These are phyloP conservation scores for Phlebiopsis gigantea DNA, from an alignment of 768 basidiomycete species.

Conservation along the genomic window DNA sequence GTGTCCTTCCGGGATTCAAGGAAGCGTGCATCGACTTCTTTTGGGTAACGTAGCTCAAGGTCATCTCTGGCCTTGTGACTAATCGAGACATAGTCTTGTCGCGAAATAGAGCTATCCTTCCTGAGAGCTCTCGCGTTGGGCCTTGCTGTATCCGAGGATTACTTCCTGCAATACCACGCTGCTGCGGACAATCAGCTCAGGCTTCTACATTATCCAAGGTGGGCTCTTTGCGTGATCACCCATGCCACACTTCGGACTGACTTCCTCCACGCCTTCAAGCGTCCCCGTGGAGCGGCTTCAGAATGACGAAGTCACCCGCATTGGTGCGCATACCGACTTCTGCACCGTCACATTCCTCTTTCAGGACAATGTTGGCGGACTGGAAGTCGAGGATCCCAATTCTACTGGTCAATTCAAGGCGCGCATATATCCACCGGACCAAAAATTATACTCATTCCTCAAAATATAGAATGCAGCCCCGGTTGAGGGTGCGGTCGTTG, in stretches of 20 bases:
- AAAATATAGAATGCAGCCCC: constrained; percentile 31
- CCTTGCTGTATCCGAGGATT: constrained; percentile 38
- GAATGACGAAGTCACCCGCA: constrained; percentile 34
- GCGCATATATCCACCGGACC: neutral
- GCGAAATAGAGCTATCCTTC: constrained; percentile 39
- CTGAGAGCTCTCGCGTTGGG: constrained; percentile 45
- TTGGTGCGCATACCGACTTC: constrained; percentile 52
- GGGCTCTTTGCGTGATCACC: neutral
- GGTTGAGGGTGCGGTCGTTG: constrained; percentile 40
- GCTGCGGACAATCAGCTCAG: constrained; percentile 48
- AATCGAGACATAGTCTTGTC: constrained; percentile 31
- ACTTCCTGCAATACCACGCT: constrained; percentile 39
- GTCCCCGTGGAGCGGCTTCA: constrained; percentile 29
- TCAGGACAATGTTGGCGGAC: constrained; percentile 56
- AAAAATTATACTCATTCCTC: neutral
- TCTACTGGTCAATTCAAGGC: constrained; percentile 37
- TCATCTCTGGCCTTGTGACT: neutral
- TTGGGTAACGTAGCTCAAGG: constrained; percentile 22
- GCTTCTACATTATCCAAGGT: constrained; percentile 50
- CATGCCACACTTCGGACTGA: neutral
- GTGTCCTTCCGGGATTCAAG: constrained; percentile 46
- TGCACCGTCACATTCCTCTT: constrained; percentile 53
- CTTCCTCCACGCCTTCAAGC: constrained; percentile 11
- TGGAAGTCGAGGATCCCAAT: constrained; percentile 55
- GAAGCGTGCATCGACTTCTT: constrained; percentile 48